Base-by-base conservation (phyloP, 192 early-diverging fungal genomes). In the Podila epigama region DNA sequence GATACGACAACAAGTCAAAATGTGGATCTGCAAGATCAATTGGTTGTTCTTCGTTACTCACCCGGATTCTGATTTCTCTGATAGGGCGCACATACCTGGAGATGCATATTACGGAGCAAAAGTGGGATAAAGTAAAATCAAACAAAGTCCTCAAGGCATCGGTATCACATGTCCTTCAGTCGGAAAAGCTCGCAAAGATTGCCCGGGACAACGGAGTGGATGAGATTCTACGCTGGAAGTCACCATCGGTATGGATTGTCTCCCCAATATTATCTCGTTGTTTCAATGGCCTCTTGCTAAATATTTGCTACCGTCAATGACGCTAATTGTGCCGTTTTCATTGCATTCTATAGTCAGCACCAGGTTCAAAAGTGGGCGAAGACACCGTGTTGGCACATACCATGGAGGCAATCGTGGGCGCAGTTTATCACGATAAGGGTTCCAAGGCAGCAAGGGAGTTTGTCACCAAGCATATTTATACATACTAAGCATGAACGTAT, bases 351-450 rank as follows among this genome's bases (percentile, higher is more conserved):
- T 41, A 64, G 37, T 60, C 52, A 39, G 31, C 63, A 51, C 37
- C 66, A 22, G 63, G 59, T 32, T 51, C 63, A 66, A 75, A 75
- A 62, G 40, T 55, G 0, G 73, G 73, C 51, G 73, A 77, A 60
- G 61, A 63, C 15, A 64, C 66, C 4, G 65, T 83, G 4, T 69
- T 80, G 64, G 63, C 70, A 28, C 72, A 79, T n/a, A 79, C 80
- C 11, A 58, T 84, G 61, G 66, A 79, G 56, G 83, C 83, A 8
- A 69, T 84, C 58, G 69, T 84, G 16, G 83, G 83, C 53, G 83
- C 83, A 72, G 69, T 84, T 12, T 84, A 84, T 56, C 83, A 84
- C 34, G 83, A 84, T 53, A 68, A 79, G 66, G 83, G 70, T 72
- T 69, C 79, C 36, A 72, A 82, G 66, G 81, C 69, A 55, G 81